Conservation (phyloP, 306 rosid genomes). For the Coriaria nepalensis region DNA sequence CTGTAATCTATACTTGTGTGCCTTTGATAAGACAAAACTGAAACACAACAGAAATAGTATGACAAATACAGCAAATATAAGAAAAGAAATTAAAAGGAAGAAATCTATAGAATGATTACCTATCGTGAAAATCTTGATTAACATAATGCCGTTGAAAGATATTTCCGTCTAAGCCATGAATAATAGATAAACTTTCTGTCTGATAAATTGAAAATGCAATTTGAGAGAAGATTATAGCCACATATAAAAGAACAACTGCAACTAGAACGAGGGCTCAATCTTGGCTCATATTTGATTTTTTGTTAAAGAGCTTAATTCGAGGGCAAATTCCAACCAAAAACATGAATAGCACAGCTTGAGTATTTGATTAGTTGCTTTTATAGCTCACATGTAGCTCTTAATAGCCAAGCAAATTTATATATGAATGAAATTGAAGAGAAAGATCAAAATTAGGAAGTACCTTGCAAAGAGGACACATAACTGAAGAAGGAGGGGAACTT, state of each 20-base stretch:
- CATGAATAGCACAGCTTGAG: too few species aligned
- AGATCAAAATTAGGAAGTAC: slow-evolving; percentile 27
- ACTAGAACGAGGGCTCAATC: too few species aligned
- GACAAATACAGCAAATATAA: not conserved
- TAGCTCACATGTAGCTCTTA: too few species aligned
- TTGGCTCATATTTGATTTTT: too few species aligned
- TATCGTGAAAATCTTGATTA: slow-evolving; percentile 29
- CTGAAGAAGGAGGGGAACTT: slow-evolving; percentile 28
- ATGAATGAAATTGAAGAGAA: slow-evolving; percentile 6
- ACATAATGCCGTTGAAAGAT: slow-evolving; percentile 47
- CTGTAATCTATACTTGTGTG: slow-evolving; percentile 70
- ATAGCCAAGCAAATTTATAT: not conserved
- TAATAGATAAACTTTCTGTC: slow-evolving; percentile 50
- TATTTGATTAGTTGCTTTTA: too few species aligned
- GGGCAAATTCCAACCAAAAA: too few species aligned
- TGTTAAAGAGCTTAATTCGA: too few species aligned
- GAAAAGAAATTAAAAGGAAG: slow-evolving; percentile 3
- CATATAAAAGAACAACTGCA: not conserved
- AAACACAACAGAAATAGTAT: slow-evolving; percentile 10
- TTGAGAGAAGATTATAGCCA: not conserved
- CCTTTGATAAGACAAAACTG: slow-evolving; percentile 65
- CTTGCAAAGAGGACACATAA: slow-evolving; percentile 92
- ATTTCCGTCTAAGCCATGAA: slow-evolving; percentile 55
- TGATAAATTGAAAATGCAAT: slow-evolving; percentile 13
- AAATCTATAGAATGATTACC: slow-evolving; percentile 27